phyloP scores from a whole-genome alignment of 1,139 yeast genomes.

The Komagataea norvegica region DNA sequence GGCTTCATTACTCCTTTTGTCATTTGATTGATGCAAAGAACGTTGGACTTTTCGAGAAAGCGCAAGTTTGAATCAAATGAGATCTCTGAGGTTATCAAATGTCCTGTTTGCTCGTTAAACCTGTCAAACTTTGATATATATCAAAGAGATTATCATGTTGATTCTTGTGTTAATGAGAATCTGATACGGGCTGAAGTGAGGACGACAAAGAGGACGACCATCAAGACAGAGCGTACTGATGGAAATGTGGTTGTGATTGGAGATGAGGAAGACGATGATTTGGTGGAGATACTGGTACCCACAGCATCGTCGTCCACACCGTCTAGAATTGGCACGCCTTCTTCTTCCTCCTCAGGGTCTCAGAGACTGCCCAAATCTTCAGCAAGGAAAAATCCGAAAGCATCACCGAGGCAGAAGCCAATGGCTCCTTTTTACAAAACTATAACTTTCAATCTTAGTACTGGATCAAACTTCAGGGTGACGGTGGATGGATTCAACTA shows the following conservation, averaged over 20 bases:
- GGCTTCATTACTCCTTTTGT: background rate
- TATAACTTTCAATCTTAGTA: conserved; percentile 36
- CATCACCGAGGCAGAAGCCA: conserved; percentile 14
- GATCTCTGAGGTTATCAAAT: conserved; percentile 19
- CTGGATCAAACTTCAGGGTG: conserved; percentile 30
- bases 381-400: conserved; percentile 8
- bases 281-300: background rate
- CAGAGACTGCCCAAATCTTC: background rate
- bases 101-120: conserved; percentile 47
- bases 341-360: too few species aligned
- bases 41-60: conserved; percentile 4
- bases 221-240: background rate
- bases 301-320: background rate
- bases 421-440: conserved; percentile 55
- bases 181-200: conserved; percentile 1
- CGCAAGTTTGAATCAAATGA: conserved; percentile 1
- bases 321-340: too few species aligned
- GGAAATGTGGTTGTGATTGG: background rate
- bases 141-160: conserved; percentile 54
- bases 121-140: conserved; percentile 35
- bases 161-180: conserved; percentile 36
- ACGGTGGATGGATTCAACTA: conserved; percentile 69
- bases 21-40: conserved; percentile 10
- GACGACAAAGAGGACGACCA: background rate
- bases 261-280: conserved; percentile 3